Base-by-base conservation (phyloP, 495 filamentous ascomycete genomes). In the Staphylotrichum longicolle region DNA sequence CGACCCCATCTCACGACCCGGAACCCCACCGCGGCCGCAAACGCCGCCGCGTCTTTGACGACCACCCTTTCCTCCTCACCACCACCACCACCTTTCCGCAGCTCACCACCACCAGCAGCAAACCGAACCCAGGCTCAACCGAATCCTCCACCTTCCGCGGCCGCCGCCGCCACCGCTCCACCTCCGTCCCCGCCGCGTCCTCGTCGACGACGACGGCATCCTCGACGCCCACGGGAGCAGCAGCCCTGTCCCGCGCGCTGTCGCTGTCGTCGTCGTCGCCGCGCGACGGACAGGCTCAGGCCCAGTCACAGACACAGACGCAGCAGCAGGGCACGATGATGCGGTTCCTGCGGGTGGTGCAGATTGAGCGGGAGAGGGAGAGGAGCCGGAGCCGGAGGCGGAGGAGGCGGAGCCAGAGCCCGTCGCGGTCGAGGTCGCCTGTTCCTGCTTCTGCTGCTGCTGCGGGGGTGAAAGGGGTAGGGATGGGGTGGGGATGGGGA, bases 141-240 rank as follows among this genome's bases (percentile, higher is more conserved):
- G 37, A 10, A 39, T 75, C 74, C 50, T 64, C 68, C 53, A 74
- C 70, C 32, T 71, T 73, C 44, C 70, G 76, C 45, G 76, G 76
- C 39, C 75, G 76, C 20, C 68, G 68, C 47, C 69, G 76, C 33
- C 66, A 71, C 50, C 74, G 76, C 33, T 77, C 74, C 12, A 70
- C 66, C 20, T 76, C 73, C 40, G 1, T 27, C 58, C 20, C 20
- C 20, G 20, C 20, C 20, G 20, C 20, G 0, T 27, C 20, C 20
- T 27, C 40, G 15, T 7, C 37, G 4, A 14, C 52, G 8, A 8
- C 52, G 8, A 33, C 39, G 0, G 35, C 15, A 10, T 37, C 35
- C 37, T 42, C 52, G 27, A n/a, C 37, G 12, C 37, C 52, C 7
- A 41, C 51, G 11, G 3, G 7, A 39, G 15, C 27, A 5, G 33